phyloP scores from a whole-genome alignment of 2,329 filamentous ascomycete species.

The Botrytis deweyae region DNA sequence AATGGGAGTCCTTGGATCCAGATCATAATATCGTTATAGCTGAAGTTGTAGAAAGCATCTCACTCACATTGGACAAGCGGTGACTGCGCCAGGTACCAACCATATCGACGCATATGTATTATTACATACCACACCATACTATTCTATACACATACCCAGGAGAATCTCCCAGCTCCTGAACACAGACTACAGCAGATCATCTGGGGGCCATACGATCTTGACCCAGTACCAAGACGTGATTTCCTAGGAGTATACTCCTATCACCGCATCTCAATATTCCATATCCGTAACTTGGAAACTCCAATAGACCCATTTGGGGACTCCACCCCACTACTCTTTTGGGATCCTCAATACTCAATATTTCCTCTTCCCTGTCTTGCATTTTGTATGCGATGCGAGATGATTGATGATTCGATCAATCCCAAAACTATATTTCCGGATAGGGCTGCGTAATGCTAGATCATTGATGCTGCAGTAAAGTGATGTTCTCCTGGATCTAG shows the following conservation, averaged over 20 bases:
- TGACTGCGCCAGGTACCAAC: slow-evolving; percentile 18
- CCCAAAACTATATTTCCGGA: neutral
- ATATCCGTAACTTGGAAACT: slow-evolving; percentile 1
- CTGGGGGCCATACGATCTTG: neutral
- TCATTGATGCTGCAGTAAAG: neutral
- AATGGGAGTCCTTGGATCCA: neutral
- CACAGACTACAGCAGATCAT: slow-evolving; percentile 2
- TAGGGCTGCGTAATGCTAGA: slow-evolving; percentile 15
- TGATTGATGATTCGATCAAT: slow-evolving; percentile 4
- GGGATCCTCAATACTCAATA: slow-evolving; percentile 9
- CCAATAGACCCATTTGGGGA: slow-evolving; percentile 16
- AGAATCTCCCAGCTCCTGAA: neutral
- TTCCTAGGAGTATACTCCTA: neutral
- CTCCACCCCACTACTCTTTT: slow-evolving; percentile 4
- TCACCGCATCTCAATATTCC: slow-evolving; percentile 11
- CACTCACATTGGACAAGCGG: slow-evolving; percentile 20
- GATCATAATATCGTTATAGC: slow-evolving; percentile 11
- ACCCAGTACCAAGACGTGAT: neutral
- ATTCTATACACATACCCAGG: neutral
- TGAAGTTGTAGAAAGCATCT: slow-evolving; percentile 18
- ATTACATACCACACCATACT: neutral
- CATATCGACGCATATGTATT: neutral
- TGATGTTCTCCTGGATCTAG: neutral
- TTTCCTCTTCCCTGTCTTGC: slow-evolving; percentile 14
- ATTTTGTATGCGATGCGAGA: slow-evolving; percentile 10